Evolutionary conservation across 106 monocot species (phyloP).

Genomic region (Phalaenopsis equestris): DNA sequence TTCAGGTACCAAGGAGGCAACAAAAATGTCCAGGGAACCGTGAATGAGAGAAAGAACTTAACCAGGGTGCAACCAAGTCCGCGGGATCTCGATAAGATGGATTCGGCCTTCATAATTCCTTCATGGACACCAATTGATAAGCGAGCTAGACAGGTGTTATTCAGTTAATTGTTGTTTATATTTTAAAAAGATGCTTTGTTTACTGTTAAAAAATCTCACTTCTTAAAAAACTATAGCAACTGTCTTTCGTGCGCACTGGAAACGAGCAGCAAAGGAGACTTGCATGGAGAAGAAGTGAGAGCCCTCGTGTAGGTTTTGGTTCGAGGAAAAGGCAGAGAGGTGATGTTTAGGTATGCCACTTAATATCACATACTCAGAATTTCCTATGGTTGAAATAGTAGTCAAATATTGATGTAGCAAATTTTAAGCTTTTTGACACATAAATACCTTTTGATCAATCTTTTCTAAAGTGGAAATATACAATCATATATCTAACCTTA

Average conservation of each 20-base stretch:
- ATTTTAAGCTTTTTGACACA: neutral
- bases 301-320: conserved; percentile 27
- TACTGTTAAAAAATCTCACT: neutral
- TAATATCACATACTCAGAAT: neutral
- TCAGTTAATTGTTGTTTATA: neutral
- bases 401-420: neutral
- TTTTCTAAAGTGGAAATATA: too few species aligned
- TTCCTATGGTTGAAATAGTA: neutral
- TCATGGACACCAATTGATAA: conserved; percentile 94
- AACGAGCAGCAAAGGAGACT: conserved; percentile 88
- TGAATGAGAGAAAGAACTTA: conserved; percentile 24
- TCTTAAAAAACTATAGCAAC: conserved; percentile 44
- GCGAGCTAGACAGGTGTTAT: conserved; percentile 83
- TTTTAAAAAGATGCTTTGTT: neutral
- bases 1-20: conserved; percentile 50
- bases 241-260: conserved; percentile 65
- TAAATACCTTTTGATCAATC: neutral
- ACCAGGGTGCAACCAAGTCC: conserved; percentile 12
- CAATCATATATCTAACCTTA: too few species aligned
- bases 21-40: conserved; percentile 11
- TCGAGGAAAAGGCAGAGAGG: conserved; percentile 44
- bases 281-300: conserved; percentile 66
- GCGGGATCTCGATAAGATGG: conserved; percentile 23
- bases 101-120: conserved; percentile 25
- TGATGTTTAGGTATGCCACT: conserved; percentile 18